Evolutionary conservation across 148 eudicot species (phyloP).

Genomic region (Fagopyrum esculentum): DNA sequence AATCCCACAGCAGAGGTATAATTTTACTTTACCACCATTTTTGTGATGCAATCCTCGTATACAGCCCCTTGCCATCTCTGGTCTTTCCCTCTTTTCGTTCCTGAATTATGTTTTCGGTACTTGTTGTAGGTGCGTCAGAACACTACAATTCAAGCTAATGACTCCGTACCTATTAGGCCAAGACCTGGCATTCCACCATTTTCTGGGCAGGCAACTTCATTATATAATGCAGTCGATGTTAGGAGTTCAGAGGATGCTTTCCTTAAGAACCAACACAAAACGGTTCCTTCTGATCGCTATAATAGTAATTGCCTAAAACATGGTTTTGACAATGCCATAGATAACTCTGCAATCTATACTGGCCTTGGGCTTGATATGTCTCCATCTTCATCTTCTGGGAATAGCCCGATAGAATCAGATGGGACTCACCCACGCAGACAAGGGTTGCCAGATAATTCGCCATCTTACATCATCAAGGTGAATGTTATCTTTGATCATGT

Average conservation of each 20-base stretch:
- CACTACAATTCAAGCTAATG: constrained; percentile 11
- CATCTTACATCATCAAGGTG: constrained; percentile 38
- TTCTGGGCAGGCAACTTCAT: constrained; percentile 3
- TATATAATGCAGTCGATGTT: not conserved
- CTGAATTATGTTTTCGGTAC: not conserved
- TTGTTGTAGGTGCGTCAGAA: constrained; percentile 7
- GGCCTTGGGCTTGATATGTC: constrained; percentile 49
- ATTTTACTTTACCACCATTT: not conserved
- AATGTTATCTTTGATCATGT: constrained; percentile 10
- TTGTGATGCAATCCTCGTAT: not conserved
- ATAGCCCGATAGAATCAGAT: constrained; percentile 21
- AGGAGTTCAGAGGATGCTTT: constrained; percentile 3
- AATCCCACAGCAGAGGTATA: constrained; percentile 26
- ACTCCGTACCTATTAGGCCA: not conserved
- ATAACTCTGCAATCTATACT: constrained; percentile 34
- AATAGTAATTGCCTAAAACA: constrained; percentile 17
- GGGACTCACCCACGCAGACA: constrained; percentile 17
- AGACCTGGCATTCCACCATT: constrained; percentile 7
- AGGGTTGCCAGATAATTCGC: constrained; percentile 23
- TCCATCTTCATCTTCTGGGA: constrained; percentile 33
- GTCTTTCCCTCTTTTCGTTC: not conserved
- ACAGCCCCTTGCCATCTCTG: not conserved
- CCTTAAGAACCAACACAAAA: not conserved
- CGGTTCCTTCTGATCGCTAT: not conserved
- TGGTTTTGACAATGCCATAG: constrained; percentile 20